Percentiles rank a stretch among this genome's conserved stretches.
Evolutionary conservation across 148 eudicot genomes (phyloP).

Genomic region (Bassia scoparia): DNA sequence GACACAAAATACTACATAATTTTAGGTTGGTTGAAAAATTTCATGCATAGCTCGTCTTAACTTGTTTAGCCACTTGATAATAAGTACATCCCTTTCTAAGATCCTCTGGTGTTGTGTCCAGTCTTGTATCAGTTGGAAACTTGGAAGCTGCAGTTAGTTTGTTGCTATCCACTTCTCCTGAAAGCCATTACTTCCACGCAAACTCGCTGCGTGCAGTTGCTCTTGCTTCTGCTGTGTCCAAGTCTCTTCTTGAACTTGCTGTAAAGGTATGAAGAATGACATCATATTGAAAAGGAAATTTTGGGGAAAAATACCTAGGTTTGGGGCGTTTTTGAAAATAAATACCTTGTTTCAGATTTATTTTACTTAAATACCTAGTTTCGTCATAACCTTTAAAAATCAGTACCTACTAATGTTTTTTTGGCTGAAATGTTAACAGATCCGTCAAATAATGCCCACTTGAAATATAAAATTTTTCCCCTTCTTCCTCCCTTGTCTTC

Average conservation of each 20-base stretch:
- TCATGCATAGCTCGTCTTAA: not conserved
- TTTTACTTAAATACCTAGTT: too few relatives aligned
- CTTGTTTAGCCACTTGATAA: not conserved
- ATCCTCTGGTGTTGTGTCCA: slow-evolving; percentile 29
- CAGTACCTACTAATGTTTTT: too few relatives aligned
- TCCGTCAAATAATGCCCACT: too few relatives aligned
- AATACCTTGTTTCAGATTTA: too few relatives aligned
- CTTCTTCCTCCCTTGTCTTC: too few relatives aligned
- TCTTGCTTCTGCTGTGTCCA: slow-evolving; percentile 94
- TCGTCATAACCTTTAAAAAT: too few relatives aligned
- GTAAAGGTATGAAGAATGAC: slow-evolving; percentile 60
- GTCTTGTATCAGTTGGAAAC: slow-evolving; percentile 91
- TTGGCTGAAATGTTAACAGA: too few relatives aligned
- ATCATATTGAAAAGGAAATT: not conserved
- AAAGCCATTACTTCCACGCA: slow-evolving; percentile 79
- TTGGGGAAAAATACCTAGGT: too few relatives aligned
- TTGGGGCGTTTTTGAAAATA: too few relatives aligned
- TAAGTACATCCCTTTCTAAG: not conserved
- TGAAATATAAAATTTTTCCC: too few relatives aligned
- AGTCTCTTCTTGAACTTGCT: slow-evolving; percentile 86
- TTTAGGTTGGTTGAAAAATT: too few relatives aligned
- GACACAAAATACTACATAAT: too few relatives aligned
- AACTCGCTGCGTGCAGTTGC: slow-evolving; percentile 98
- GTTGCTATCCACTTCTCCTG: slow-evolving; percentile 94
- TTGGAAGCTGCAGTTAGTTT: slow-evolving; percentile 94